Evolutionary conservation across 768 basidiomycete species (phyloP).

Genomic region (Trametes cinnabarina): DNA sequence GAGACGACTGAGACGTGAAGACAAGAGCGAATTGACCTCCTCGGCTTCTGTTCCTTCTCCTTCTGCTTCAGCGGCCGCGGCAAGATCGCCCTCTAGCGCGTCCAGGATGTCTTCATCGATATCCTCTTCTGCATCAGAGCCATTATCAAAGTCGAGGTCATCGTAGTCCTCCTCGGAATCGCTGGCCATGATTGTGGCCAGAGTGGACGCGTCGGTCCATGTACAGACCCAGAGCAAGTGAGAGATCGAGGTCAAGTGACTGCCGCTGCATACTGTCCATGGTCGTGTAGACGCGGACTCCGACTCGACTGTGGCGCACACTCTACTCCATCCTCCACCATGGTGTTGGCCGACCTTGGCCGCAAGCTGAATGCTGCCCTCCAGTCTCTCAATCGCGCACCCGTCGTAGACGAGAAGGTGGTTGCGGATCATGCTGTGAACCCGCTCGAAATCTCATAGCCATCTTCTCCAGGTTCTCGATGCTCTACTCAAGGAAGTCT

Average conservation of each 20-base stretch:
- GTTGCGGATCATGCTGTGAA: constrained; percentile 16
- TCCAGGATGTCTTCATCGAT: constrained; percentile 63
- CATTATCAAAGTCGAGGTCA: constrained; percentile 56
- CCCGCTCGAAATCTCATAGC: not conserved
- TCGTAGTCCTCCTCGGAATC: constrained; percentile 69
- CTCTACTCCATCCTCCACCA: constrained; percentile 33
- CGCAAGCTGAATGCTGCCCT: constrained; percentile 92
- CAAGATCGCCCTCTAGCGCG: constrained; percentile 48
- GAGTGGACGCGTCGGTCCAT: constrained; percentile 8
- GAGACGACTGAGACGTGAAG: constrained; percentile 3
- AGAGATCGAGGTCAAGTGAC: constrained; percentile 19
- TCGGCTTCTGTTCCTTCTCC: constrained; percentile 68
- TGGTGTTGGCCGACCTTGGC: constrained; percentile 97
- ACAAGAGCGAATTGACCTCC: constrained; percentile 47
- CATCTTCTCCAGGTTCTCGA: constrained; percentile 73
- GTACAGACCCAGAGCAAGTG: no score
- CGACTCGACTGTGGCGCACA: not conserved
- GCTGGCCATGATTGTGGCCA: constrained; percentile 43
- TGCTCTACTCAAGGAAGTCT: constrained; percentile 91
- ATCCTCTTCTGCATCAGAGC: constrained; percentile 48
- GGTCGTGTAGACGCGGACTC: not conserved
- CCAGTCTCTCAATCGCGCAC: constrained; percentile 80
- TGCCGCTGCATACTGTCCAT: not conserved
- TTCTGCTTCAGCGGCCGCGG: constrained; percentile 32
- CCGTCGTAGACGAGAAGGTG: constrained; percentile 91